Percentiles rank a stretch among this genome's conserved stretches.
Evolutionary conservation across 306 rosid genomes (phyloP).

Genomic region (Sicyos baderoa): DNA sequence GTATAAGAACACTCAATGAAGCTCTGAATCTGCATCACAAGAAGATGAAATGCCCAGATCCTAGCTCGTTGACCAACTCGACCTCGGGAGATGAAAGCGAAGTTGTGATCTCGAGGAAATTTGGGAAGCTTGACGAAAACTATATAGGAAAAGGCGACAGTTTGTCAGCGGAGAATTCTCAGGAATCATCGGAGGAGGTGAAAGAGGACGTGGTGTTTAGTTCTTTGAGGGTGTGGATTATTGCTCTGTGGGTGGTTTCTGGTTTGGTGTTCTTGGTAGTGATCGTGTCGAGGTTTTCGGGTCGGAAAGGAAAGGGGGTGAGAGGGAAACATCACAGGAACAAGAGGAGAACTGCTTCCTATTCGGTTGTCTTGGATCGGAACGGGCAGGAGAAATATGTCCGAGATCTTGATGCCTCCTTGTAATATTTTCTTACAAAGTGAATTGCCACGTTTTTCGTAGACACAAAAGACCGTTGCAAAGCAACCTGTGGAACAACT

Average conservation of each 20-base stretch:
- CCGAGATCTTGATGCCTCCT: constrained; percentile 30
- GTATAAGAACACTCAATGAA: constrained; percentile 58
- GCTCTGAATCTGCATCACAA: constrained; percentile 63
- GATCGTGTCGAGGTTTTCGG: constrained; percentile 38
- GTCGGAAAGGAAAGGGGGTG: constrained; percentile 47
- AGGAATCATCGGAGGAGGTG: constrained; percentile 24
- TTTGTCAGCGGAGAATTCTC: constrained; percentile 25
- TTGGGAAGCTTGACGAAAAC: constrained; percentile 38
- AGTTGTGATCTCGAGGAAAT: constrained; percentile 35
- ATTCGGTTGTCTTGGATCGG: constrained; percentile 42
- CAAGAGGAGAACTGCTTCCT: constrained; percentile 55
- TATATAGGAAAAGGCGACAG: constrained; percentile 22
- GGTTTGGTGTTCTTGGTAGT: constrained; percentile 65
- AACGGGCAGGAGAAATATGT: constrained; percentile 51
- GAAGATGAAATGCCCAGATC: constrained; percentile 45
- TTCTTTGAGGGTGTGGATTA: constrained; percentile 67
- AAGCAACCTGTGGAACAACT: not conserved
- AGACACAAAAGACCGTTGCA: not conserved
- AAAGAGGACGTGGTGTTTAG: constrained; percentile 46
- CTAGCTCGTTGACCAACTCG: constrained; percentile 32
- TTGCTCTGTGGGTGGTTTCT: constrained; percentile 63
- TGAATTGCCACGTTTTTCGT: not conserved
- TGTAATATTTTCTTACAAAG: not conserved
- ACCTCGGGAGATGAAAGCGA: constrained; percentile 28
- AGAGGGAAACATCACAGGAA: constrained; percentile 51